Base-by-base conservation (phyloP, 2,329 filamentous ascomycete species). In the Grosmannia clavigera region DNA sequence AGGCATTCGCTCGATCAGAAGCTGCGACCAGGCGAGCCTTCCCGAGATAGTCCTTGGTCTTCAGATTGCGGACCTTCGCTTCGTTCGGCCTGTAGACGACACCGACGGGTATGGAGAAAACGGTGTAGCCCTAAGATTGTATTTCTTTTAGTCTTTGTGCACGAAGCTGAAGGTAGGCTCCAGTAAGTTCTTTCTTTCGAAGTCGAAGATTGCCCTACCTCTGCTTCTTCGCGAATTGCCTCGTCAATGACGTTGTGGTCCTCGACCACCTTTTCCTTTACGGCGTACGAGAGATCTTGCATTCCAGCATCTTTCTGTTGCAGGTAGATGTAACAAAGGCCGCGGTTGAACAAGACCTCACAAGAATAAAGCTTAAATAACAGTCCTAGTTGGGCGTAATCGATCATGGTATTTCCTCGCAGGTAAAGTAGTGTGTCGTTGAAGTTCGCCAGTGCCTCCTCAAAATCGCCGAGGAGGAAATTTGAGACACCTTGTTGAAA, bases 401-500 rank as follows among this genome's bases (percentile, higher is more conserved):
- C 92, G 74, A 99, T 99, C 75, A 94, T 90, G 60, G 90, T 92
- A 76, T 99, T 97, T 63, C 94, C 94, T 69, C 94, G 84, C 54
- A 99, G 81, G 73, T 97, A 97, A 51, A 96, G 78, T 50, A 99
- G 79, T 0, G 94, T 96, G 70, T 99, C 94, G 76, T 99, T 99
- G 81, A 99, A 99, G 75, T 97, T 97, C 66, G 92, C 92, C 63
- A 97, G 79, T 22, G 94, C 94, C 73, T 97, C 94, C 72, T 97
- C 92, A 67, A 97, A 97, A 71, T 99, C 94, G 62, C 92, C 92
- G 60, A 97, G 83, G 57, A 99, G 78, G 73, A 99, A 99, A 72
- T 97, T 99, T 60, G 94, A 97, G 22, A 99, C 94, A 52, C 94
- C 94, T 74, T 97, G 90, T 70, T 99, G 94, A 73, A 99, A 99